These are phyloP conservation scores for Clathrus columnatus DNA, from an alignment of 768 basidiomycete species.

Conservation along the genomic window DNA sequence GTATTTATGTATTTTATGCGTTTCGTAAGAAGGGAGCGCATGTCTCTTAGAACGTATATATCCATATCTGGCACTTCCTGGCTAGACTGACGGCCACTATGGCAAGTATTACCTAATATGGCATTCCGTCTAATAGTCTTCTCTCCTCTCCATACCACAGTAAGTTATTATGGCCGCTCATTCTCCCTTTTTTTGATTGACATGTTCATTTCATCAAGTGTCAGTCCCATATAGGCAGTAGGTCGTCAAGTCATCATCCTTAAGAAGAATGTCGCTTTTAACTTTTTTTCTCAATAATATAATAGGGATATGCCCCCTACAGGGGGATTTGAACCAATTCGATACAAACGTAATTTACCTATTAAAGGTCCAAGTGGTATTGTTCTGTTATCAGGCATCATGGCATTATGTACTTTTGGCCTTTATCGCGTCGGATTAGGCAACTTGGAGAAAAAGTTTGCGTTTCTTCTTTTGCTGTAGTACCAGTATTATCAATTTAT, in stretches of 20 bases:
- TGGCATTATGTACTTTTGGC: constrained; percentile 78
- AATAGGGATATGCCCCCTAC: constrained; percentile 89
- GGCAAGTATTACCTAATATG: constrained; percentile 1
- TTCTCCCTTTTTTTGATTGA: not conserved
- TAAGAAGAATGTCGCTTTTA: not conserved
- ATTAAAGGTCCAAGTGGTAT: constrained; percentile 79
- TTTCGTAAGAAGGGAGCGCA: constrained; percentile 1
- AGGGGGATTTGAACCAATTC: constrained; percentile 86
- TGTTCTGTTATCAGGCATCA: constrained; percentile 79
- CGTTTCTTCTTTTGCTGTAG: constrained; percentile 15
- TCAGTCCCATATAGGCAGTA: constrained; percentile 57
- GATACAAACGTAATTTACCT: constrained; percentile 94
- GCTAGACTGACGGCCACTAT: too few species aligned
- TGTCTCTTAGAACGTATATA: constrained; percentile 5
- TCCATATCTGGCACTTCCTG: constrained; percentile 2
- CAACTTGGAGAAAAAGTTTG: constrained; percentile 88
- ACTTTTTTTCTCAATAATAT: not conserved
- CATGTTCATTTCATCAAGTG: constrained; percentile 34
- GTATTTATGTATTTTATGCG: constrained; percentile 2
- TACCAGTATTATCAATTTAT: not conserved
- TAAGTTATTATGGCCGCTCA: not conserved
- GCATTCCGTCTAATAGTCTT: not conserved
- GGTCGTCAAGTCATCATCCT: constrained; percentile 25
- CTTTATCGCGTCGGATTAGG: constrained; percentile 89
- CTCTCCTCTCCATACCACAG: not conserved